phyloP scores from a whole-genome alignment of 129 eudicot species.

The Escallonia rubra region DNA sequence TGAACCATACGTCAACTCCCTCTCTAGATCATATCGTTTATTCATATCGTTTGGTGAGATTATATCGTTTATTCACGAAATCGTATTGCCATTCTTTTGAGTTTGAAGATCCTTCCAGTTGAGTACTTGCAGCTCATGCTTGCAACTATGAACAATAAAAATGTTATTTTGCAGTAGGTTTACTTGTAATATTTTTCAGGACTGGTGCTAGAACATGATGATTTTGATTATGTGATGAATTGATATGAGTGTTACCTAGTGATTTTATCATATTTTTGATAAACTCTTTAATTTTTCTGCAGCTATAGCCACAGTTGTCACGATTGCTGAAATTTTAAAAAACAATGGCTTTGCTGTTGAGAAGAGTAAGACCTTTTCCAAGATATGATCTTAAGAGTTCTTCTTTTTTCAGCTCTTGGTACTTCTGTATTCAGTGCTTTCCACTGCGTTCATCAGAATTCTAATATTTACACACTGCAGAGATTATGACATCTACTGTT shows the following conservation, averaged over 20 bases:
- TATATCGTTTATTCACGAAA: too few species aligned
- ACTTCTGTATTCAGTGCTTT: background rate
- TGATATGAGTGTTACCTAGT: background rate
- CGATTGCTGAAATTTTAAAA: slow-evolving; percentile 77
- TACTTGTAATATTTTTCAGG: background rate
- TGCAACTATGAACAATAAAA: too few species aligned
- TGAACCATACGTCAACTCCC: too few species aligned
- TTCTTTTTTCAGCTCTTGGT: background rate
- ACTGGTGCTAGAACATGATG: background rate
- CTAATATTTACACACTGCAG: slow-evolving; percentile 35
- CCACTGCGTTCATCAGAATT: background rate
- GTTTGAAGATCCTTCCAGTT: too few species aligned
- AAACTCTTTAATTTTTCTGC: slow-evolving; percentile 25
- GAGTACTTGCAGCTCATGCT: too few species aligned
- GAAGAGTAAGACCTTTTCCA: slow-evolving; percentile 50
- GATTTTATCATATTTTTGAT: slow-evolving; percentile 1
- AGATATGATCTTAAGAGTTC: too few species aligned
- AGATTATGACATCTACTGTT: slow-evolving; percentile 74
- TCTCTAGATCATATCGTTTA: too few species aligned
- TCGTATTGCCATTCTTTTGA: too few species aligned
- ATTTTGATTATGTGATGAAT: background rate
- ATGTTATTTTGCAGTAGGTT: background rate
- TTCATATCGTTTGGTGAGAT: too few species aligned
- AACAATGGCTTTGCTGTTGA: slow-evolving; percentile 80
- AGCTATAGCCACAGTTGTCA: slow-evolving; percentile 89